phyloP scores from a whole-genome alignment of 106 monocot genomes.

The Iris macrosiphon region DNA sequence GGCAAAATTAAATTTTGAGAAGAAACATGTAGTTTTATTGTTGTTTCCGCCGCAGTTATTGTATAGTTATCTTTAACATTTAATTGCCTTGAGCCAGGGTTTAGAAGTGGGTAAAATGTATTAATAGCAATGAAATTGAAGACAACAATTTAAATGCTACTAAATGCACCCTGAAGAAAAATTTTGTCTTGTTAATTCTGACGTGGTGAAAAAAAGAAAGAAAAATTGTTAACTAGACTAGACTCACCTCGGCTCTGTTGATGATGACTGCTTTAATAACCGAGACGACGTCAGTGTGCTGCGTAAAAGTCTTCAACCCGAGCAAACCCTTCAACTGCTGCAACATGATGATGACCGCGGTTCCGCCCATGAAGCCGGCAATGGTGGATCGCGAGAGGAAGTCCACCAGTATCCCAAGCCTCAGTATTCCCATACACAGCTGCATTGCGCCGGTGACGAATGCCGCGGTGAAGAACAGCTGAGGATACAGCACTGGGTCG shows the following conservation, averaged over 20 bases:
- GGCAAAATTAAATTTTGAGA: too few relatives aligned
- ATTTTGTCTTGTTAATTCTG: too few relatives aligned
- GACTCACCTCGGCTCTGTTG: slow-evolving; percentile 10
- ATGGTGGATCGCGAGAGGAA: slow-evolving; percentile 19
- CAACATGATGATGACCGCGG: slow-evolving; percentile 14
- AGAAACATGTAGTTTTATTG: too few relatives aligned
- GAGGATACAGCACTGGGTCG: slow-evolving; percentile 36
- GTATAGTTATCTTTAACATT: too few relatives aligned
- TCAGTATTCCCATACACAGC: slow-evolving; percentile 43
- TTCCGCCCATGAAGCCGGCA: slow-evolving; percentile 14
- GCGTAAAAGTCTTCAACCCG: slow-evolving; percentile 19
- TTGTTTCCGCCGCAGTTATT: too few relatives aligned
- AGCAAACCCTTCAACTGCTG: slow-evolving; percentile 31
- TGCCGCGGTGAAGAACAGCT: slow-evolving; percentile 60
- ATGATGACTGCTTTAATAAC: slow-evolving; percentile 13
- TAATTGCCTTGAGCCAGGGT: too few relatives aligned
- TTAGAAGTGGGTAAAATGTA: too few relatives aligned
- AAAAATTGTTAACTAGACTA: background rate
- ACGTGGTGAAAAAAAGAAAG: too few relatives aligned
- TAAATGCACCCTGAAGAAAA: too few relatives aligned
- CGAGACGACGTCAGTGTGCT: slow-evolving; percentile 12
- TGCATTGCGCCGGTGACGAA: slow-evolving; percentile 72
- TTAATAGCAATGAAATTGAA: too few relatives aligned
- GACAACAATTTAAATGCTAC: too few relatives aligned
- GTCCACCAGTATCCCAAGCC: slow-evolving; percentile 26